Evolutionary conservation across 2,329 filamentous ascomycete species (phyloP).

Genomic region (Trichoderma brevicompactum): DNA sequence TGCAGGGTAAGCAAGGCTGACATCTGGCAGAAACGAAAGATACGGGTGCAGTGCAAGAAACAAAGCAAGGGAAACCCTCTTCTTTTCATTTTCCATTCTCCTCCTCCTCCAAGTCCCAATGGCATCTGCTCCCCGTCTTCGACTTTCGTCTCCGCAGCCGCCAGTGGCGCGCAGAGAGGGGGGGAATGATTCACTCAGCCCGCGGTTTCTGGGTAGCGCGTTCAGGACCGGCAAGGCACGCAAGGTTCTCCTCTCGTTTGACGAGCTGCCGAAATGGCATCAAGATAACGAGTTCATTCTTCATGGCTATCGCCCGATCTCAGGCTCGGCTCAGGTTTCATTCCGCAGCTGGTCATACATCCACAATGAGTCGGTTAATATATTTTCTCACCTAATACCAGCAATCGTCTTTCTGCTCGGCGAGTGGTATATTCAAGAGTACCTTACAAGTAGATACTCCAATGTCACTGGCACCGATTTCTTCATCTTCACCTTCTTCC

Average conservation of each 20-base stretch:
- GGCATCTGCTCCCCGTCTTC: conserved; percentile 22
- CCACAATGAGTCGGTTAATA: conserved; percentile 19
- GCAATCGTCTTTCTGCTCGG: conserved; percentile 12
- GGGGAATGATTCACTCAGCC: not conserved
- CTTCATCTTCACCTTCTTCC: conserved; percentile 17
- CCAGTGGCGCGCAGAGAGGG: not conserved
- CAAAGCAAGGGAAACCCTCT: not conserved
- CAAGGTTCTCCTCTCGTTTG: conserved; percentile 6
- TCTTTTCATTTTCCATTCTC: not conserved
- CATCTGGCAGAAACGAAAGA: not conserved
- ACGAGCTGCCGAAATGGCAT: conserved; percentile 21
- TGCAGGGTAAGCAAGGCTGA: conserved; percentile 12
- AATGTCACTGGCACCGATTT: not conserved
- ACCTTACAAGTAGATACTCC: not conserved
- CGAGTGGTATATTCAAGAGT: conserved; percentile 14
- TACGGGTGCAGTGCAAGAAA: not conserved
- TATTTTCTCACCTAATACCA: conserved; percentile 17
- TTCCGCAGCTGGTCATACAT: conserved; percentile 20
- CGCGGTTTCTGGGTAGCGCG: not conserved
- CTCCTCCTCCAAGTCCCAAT: conserved; percentile 3
- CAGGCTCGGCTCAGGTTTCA: conserved; percentile 14
- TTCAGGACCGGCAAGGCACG: not conserved
- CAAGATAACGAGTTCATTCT: conserved; percentile 22
- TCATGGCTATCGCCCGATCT: conserved; percentile 22
- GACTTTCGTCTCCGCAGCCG: not conserved